Base-by-base conservation (phyloP, 441 rosid genomes). In the Brassica hybrid region DNA sequence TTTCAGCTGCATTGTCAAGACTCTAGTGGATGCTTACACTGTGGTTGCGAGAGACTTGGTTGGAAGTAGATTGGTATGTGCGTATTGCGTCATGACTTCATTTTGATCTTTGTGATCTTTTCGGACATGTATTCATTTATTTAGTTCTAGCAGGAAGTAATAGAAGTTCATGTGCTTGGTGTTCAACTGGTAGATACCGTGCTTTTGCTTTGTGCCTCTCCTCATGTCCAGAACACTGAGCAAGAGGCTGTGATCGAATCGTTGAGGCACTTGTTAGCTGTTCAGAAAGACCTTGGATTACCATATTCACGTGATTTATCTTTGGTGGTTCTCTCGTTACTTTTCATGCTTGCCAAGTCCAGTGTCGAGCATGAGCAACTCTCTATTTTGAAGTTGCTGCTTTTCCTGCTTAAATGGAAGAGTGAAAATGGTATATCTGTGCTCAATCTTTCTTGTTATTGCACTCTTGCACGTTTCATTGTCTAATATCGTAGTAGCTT, bases 351-450 rank as follows among this genome's bases (percentile, higher is more conserved):
- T 71, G 70, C 83, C 71, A 86, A 87, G 57, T 89, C 93, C 19
- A 96, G 80, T 73, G 89, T 93, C 52, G 99, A 95, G 79, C 96
- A 93, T 6, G 96, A 95, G 66, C 94, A 91, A 71, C 84, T 95
- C 68, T 85, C 91, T 76, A 61, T 90, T 75, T 65, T 95, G 80
- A 91, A 87, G 63, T 82, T 95, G 70, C 80, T 93, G 74, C 81
- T 83, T 75, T 86, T 88, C 76, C 82, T 95, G 67, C 76, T 93
- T 52, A 84, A 80, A 76, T 95, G 99, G 99, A 93, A 93, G 81
- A 54, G 70, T 71, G 86, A 85, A 84, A 83, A 76, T 27, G 97
- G 99, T 92, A 86, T 38, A 66, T 64, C 7, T 69, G 69, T 75
- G 50, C 34, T 76, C 68, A 62, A 68, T 67, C 25, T 67, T 67